Evolutionary conservation across 331 rosid species (phyloP).

Genomic region (Malus hybrid): DNA sequence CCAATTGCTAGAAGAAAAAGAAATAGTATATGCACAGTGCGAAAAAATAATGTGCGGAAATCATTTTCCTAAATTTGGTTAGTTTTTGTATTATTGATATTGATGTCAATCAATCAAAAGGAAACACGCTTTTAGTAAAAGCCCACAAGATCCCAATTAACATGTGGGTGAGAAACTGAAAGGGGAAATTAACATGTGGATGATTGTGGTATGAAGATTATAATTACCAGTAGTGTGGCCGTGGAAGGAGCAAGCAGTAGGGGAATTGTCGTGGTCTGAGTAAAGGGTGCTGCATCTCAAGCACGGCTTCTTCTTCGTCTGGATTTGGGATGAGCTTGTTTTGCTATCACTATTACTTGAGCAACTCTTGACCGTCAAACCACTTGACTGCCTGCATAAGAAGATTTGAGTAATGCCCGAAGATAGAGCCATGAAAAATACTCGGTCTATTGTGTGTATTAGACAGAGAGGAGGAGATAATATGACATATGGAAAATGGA

Average conservation of each 20-base stretch:
- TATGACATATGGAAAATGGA: background rate
- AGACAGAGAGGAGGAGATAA: background rate
- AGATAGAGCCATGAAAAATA: slow-evolving; percentile 30
- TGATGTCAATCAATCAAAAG: too few relatives aligned
- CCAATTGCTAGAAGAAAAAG: too few relatives aligned
- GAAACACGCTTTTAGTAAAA: background rate
- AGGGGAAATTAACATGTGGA: background rate
- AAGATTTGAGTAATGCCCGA: slow-evolving; percentile 10
- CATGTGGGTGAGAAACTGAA: background rate
- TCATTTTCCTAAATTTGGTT: too few relatives aligned
- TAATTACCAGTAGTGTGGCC: slow-evolving; percentile 64
- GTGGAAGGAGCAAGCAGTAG: slow-evolving; percentile 72
- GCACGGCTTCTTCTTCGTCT: slow-evolving; percentile 41
- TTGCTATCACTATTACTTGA: slow-evolving; percentile 4
- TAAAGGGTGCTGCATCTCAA: slow-evolving; percentile 64
- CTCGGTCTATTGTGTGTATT: background rate
- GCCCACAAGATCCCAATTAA: background rate
- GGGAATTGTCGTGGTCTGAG: slow-evolving; percentile 47
- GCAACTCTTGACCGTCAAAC: slow-evolving; percentile 26
- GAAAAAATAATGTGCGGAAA: too few relatives aligned
- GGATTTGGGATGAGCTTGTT: slow-evolving; percentile 14
- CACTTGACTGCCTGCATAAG: slow-evolving; percentile 11
- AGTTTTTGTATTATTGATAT: too few relatives aligned
- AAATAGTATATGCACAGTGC: too few relatives aligned
- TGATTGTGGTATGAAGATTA: background rate